Evolutionary conservation across 2,329 filamentous ascomycete species (phyloP).

Genomic region (Chrysoporthe puriensis): DNA sequence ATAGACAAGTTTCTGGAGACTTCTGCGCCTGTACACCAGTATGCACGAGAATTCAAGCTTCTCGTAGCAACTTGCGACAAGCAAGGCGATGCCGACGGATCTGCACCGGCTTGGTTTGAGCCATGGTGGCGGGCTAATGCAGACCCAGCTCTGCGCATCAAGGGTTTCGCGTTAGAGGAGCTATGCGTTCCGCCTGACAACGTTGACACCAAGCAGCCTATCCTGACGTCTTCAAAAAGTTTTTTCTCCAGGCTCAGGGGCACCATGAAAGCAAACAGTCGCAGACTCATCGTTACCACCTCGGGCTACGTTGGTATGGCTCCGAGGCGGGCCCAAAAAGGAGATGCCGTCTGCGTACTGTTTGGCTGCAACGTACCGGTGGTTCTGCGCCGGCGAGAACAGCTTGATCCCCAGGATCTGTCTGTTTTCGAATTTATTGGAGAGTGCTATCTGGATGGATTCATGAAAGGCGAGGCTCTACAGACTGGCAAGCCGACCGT

Average conservation of each 20-base stretch:
- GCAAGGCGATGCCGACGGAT: too few species aligned
- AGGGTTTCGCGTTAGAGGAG: not conserved
- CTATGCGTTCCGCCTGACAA: not conserved
- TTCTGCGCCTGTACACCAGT: not conserved
- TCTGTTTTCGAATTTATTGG: conserved; percentile 9
- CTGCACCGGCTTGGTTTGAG: conserved; percentile 8
- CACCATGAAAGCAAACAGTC: conserved; percentile 8
- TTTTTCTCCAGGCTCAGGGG: conserved; percentile 12
- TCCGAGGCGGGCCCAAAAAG: conserved; percentile 15
- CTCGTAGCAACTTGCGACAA: not conserved
- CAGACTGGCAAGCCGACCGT: not conserved
- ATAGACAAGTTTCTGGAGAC: conserved; percentile 17
- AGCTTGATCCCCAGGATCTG: not conserved
- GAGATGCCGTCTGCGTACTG: conserved; percentile 20
- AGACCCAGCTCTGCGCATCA: conserved; percentile 1
- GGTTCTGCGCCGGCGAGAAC: not conserved
- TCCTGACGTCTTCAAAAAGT: conserved; percentile 3
- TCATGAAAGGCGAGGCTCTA: conserved; percentile 22
- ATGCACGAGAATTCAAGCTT: conserved; percentile 11
- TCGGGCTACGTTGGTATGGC: conserved; percentile 12
- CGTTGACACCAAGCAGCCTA: not conserved
- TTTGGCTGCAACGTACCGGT: conserved; percentile 19
- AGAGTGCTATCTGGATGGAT: conserved; percentile 22
- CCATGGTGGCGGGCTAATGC: conserved; percentile 13
- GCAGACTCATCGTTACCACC: conserved; percentile 17